Evolutionary conservation across 75 land plant species (phyloP).

Genomic region (Picea sitchensis): DNA sequence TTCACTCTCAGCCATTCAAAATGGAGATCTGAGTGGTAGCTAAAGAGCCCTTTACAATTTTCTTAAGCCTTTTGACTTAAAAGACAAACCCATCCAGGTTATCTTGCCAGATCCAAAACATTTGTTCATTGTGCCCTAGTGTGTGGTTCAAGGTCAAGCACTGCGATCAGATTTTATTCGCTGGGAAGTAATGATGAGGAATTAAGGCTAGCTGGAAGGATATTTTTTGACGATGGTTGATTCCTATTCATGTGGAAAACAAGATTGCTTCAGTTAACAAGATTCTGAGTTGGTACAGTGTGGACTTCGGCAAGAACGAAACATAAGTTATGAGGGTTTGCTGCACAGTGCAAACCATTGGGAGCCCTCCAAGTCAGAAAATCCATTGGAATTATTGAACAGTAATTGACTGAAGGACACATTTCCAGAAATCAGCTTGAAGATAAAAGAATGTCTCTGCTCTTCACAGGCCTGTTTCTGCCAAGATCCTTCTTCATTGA

Average conservation of each 20-base stretch:
- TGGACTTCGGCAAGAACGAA: slow-evolving; percentile 89
- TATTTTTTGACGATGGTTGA: slow-evolving; percentile 58
- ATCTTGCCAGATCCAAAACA: slow-evolving; percentile 61
- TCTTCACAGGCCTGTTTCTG: too few species aligned
- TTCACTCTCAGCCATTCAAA: slow-evolving; percentile 77
- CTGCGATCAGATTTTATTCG: slow-evolving; percentile 70
- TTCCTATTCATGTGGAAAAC: slow-evolving; percentile 45
- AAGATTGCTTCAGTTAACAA: slow-evolving; percentile 37
- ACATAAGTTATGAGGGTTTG: slow-evolving; percentile 65
- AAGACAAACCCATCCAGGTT: slow-evolving; percentile 60
- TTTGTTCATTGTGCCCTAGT: slow-evolving; percentile 69
- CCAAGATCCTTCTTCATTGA: too few species aligned
- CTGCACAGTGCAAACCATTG: slow-evolving; percentile 57
- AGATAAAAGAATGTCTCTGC: too few species aligned
- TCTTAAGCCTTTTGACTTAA: slow-evolving; percentile 66
- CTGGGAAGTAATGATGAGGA: slow-evolving; percentile 65
- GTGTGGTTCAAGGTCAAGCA: slow-evolving; percentile 59
- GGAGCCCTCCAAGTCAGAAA: slow-evolving; percentile 50
- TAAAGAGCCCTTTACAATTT: too few species aligned
- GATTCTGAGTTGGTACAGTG: slow-evolving; percentile 67
- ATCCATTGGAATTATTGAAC: slow-evolving; percentile 44
- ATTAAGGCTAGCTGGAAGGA: slow-evolving; percentile 41
- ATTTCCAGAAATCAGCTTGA: neutral
- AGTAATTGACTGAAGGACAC: slow-evolving; percentile 42
- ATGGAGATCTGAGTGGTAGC: slow-evolving; percentile 74